These are phyloP conservation scores for Kodamaea leandrae DNA, from an alignment of 805 yeast species.

Conservation along the genomic window DNA sequence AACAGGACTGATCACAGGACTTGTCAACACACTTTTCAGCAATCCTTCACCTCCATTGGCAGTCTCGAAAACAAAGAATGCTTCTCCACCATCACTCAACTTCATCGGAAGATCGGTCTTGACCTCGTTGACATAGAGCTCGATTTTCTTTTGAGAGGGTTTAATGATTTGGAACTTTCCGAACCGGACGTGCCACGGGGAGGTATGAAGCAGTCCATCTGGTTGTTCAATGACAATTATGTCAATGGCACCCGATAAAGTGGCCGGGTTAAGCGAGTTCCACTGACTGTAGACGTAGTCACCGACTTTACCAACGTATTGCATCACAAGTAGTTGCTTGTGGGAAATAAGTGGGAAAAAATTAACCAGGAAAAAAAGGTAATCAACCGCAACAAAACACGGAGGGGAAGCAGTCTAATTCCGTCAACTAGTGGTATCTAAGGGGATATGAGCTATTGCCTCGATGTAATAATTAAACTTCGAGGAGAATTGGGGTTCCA, in stretches of 20 bases:
- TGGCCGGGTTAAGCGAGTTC: constrained; percentile 96
- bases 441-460: neutral
- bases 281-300: constrained; percentile 95
- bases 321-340: constrained; percentile 51
- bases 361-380: neutral
- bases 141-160: constrained; percentile 94
- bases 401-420: no score
- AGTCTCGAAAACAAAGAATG: constrained; percentile 93
- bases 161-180: constrained; percentile 90
- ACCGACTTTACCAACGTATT: constrained; percentile 93
- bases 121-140: constrained; percentile 78
- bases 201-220: constrained; percentile 75
- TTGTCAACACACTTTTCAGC: constrained; percentile 76
- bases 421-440: no score
- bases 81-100: constrained; percentile 96
- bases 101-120: constrained; percentile 90
- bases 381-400: no score
- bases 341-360: neutral
- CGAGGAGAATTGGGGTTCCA: no score
- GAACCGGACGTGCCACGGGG: constrained; percentile 95
- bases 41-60: constrained; percentile 48
- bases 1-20: constrained; percentile 74
- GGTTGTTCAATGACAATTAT: constrained; percentile 91
- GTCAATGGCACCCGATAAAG: constrained; percentile 95
- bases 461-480: no score